Evolutionary conservation across 176 grass and related monocot genomes (phyloP).

Genomic region (Themeda triandra): DNA sequence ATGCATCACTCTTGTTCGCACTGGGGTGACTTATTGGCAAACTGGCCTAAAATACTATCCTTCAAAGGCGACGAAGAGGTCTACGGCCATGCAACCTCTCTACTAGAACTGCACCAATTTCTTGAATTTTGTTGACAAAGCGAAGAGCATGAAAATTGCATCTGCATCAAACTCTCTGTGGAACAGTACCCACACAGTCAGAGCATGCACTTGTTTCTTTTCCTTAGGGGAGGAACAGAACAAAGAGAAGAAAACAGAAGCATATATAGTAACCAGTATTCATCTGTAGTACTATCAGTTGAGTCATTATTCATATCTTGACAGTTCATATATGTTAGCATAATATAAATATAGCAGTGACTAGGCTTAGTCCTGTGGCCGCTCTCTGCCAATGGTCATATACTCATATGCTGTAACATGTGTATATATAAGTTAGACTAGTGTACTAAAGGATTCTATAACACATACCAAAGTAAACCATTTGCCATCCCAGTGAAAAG

Average conservation of each 20-base stretch:
- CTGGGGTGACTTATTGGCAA: conserved; percentile 39
- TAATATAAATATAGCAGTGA: no score
- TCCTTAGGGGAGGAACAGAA: neutral
- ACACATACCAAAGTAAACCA: neutral
- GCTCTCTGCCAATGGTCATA: no score
- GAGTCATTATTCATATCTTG: neutral
- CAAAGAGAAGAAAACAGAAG: neutral
- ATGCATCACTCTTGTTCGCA: conserved; percentile 31
- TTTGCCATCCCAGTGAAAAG: neutral
- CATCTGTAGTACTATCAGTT: neutral
- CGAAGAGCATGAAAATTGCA: conserved; percentile 97
- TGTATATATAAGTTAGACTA: neutral
- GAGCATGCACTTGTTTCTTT: neutral
- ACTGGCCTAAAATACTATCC: conserved; percentile 75
- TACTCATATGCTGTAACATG: no score
- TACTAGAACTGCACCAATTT: conserved; percentile 79
- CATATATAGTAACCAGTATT: neutral
- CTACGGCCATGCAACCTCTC: conserved; percentile 70
- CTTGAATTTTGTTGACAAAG: conserved; percentile 84
- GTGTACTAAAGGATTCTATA: neutral
- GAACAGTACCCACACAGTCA: conserved; percentile 21
- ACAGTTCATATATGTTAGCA: no score
- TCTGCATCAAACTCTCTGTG: conserved; percentile 89
- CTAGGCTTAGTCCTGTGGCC: no score
- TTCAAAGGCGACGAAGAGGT: conserved; percentile 40